Conservation (phyloP, 2,329 filamentous ascomycete genomes). For the Karstenula rhodostoma region DNA sequence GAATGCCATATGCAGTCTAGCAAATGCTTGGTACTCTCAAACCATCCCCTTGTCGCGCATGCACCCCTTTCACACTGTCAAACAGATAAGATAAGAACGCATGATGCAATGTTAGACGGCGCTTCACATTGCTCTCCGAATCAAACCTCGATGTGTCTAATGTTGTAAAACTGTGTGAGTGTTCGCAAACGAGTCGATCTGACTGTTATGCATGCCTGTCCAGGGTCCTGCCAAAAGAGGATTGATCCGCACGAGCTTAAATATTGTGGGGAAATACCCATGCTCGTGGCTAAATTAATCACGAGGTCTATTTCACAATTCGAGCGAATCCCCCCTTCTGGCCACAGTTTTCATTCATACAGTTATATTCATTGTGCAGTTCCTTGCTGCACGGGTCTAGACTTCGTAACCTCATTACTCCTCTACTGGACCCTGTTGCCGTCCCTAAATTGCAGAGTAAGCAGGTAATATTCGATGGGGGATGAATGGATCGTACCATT, state of each 20-base stretch:
- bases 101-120: background rate
- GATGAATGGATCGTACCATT: slow-evolving; percentile 66
- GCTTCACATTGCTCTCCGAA: background rate
- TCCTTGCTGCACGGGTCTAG: slow-evolving; percentile 6
- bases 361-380: slow-evolving; percentile 7
- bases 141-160: background rate
- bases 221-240: slow-evolving; percentile 9
- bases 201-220: background rate
- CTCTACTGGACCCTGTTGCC: slow-evolving; percentile 41
- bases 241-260: slow-evolving; percentile 25
- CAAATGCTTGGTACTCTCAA: slow-evolving; percentile 11
- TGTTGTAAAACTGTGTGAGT: no score
- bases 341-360: slow-evolving; percentile 11
- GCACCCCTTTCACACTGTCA: background rate
- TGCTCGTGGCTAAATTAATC: slow-evolving; percentile 20
- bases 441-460: slow-evolving; percentile 31
- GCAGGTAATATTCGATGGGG: background rate
- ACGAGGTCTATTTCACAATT: slow-evolving; percentile 25
- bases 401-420: slow-evolving; percentile 24
- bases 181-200: background rate
- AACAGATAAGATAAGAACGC: background rate
- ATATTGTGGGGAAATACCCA: slow-evolving; percentile 18
- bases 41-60: slow-evolving; percentile 2
- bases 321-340: slow-evolving; percentile 13
- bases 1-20: slow-evolving; percentile 10